A percentile compares a stretch with the other conserved stretches of the same genome.
Evolutionary conservation across 257 asterid genomes (phyloP).

Genomic region (Asclepias syriaca): DNA sequence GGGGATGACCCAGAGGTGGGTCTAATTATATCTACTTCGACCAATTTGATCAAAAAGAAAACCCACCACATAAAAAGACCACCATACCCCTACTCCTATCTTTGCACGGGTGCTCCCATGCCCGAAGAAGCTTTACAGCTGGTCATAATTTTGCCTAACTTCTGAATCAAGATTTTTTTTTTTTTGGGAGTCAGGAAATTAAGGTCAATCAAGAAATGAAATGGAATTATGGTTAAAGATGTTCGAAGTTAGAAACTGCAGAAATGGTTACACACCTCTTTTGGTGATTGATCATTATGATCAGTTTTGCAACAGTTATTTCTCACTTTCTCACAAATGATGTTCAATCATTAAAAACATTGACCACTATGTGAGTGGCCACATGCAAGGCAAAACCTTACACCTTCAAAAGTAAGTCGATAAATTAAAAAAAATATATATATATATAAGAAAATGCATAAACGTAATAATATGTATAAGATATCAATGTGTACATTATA

Average conservation of each 20-base stretch:
- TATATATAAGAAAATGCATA: no score
- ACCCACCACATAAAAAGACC: not conserved
- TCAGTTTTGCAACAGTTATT: not conserved
- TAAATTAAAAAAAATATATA: no score
- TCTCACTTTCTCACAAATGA: not conserved
- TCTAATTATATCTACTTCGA: not conserved
- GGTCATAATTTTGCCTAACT: not conserved
- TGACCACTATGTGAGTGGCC: constrained; percentile 4
- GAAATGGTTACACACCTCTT: not conserved
- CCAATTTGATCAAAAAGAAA: not conserved
- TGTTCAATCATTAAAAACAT: constrained; percentile 1
- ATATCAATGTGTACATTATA: no score
- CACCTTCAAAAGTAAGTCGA: no score
- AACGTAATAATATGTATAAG: no score
- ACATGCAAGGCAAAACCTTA: not conserved
- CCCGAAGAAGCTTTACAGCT: not conserved
- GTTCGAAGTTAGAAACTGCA: not conserved
- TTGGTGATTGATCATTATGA: constrained; percentile 3
- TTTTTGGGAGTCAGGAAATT: not conserved
- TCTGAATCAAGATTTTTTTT: not conserved
- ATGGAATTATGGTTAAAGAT: no score
- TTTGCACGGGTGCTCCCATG: not conserved
- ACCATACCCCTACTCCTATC: not conserved
- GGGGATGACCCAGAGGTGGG: not conserved
- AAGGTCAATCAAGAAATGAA: not conserved